Evolutionary conservation across 371 early-diverging fungal genomes (phyloP), one percentile per base, ranked within the genome.

Genomic region (Apophysomyces elegans): DNA sequence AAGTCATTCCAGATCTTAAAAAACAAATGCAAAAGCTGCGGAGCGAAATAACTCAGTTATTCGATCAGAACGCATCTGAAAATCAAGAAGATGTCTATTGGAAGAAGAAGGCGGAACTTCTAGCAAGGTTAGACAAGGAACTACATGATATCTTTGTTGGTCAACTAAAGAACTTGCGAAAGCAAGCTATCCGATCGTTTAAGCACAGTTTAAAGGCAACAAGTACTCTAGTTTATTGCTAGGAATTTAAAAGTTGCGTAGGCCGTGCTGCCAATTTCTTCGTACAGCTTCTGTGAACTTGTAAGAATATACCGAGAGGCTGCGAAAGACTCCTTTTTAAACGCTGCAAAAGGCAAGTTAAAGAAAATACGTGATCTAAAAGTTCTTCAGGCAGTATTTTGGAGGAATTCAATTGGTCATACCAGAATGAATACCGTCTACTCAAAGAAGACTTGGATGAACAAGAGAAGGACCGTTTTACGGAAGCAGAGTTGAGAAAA

Each of bases 41-140:
- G 57, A 71, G 71, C 1, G 73, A 70, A 50, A 97, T 18, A 18
- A 18, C 18, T 18, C 18, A 18, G 18, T 18, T 18, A 18, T 18
- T 18, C 18, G 0, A 18, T 71, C 88, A 86, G 67, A 92, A 91
- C 58, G 98, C 96, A 0, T 89, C 90, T 8, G 87, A 98, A 57
- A 98, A 99, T 71, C 90, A 95, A 66, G 69, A 86, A n/a, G 90
- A 83, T 1, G 97, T 97, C 16, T 99, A 95, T 75, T 72, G 88
- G 61, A 90, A 89, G 64, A 96, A 96, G 82, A 90, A 95, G 35
- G 54, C 45, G 0, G 97, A 96, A 11, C 88, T 96, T 79, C 67
- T 89, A 58, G 79, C 75, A 57, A 91, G 90, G 67, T 83, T 96
- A 69, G 86, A 93, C 63, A 84, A 90, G 4, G 87, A 88, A 61